Evolutionary conservation across 345 rosid species (phyloP), one percentile per base, ranked within the genome.

Genomic region (Physaria fendleri): DNA sequence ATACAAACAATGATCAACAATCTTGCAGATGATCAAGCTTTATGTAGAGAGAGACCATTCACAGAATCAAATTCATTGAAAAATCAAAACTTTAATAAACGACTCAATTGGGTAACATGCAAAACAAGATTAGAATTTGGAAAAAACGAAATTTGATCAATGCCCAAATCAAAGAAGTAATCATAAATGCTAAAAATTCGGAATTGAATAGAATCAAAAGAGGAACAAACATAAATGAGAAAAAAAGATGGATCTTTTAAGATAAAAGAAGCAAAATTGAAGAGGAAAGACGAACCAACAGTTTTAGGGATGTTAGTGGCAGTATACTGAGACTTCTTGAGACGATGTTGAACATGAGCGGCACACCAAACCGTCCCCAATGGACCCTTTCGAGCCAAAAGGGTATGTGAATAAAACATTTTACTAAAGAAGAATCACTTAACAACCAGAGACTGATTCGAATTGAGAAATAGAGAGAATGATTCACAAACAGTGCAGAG

Each of bases 281-380:
- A 8, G 41, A 39, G 59, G 10, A 42, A 10, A 46, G 20, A 74
- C 81, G 3, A 24, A 84, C 98, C 95, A 17, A 88, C 95, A 5
- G 86, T 82, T 52, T 87, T 29, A 54, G 83, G 59, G 71, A 90
- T 82, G 70, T 82, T 76, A 1, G 90, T 80, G 76, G 93, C 57
- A 30, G 82, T 73, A 65, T 90, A 87, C 42, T 90, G 95, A 62
- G 90, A 82, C 63, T 90, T 90, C 71, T 76, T 81, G 66, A 87
- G 88, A 33, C 86, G 79, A 65, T 83, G 76, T 60, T 90, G 92
- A 16, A 82, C 74, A 65, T 90, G 97, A 51, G 90, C 95, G 20
- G 97, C 95, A 62, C 81, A 80, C 97, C 97, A 90, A 0, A 87
- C 95, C 0, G 90, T 82, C 1, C 97, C 93, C 13, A 87, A 65